These are phyloP conservation scores for Talaromyces trachyspermus DNA, from an alignment of 495 filamentous ascomycete genomes.

Conservation along the genomic window DNA sequence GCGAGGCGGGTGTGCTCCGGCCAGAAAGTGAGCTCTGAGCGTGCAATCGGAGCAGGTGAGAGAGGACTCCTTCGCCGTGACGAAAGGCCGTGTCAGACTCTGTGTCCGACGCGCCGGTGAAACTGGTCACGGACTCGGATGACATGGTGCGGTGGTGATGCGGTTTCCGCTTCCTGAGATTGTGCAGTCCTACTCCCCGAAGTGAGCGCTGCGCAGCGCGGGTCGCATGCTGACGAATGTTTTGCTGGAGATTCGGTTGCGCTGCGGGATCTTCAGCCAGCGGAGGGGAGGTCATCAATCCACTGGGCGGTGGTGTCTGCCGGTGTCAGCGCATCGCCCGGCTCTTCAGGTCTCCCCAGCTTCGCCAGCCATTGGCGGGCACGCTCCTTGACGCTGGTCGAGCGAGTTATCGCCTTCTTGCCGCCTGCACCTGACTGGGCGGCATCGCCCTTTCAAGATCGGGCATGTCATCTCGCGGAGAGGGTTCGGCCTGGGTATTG, in stretches of 20 bases:
- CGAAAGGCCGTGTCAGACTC: slow-evolving; percentile 19
- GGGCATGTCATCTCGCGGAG: slow-evolving; percentile 1
- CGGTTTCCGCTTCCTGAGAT: slow-evolving; percentile 27
- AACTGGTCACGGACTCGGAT: slow-evolving; percentile 5
- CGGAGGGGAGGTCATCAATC: slow-evolving; percentile 2
- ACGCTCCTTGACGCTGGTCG: background rate
- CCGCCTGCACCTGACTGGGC: slow-evolving; percentile 3
- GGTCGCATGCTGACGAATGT: slow-evolving; percentile 20
- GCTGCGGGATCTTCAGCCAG: background rate
- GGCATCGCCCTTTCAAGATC: slow-evolving; percentile 4
- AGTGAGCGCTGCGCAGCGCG: slow-evolving; percentile 39
- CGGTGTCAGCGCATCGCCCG: slow-evolving; percentile 4
- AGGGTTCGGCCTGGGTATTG: background rate
- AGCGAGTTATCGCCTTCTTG: slow-evolving; percentile 1
- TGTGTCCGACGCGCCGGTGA: slow-evolving; percentile 1
- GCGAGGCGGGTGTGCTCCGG: slow-evolving; percentile 26
- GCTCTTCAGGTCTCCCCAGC: slow-evolving; percentile 6
- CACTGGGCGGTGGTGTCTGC: background rate
- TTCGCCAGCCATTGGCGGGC: slow-evolving; percentile 3
- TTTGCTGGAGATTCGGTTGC: background rate
- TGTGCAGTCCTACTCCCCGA: slow-evolving; percentile 29
- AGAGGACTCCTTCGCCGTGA: slow-evolving; percentile 33
- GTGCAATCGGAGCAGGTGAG: slow-evolving; percentile 34
- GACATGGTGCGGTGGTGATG: background rate
- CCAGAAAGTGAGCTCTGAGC: slow-evolving; percentile 19